These are phyloP conservation scores for Trifolium dubium DNA, from an alignment of 306 rosid genomes.

Conservation along the genomic window DNA sequence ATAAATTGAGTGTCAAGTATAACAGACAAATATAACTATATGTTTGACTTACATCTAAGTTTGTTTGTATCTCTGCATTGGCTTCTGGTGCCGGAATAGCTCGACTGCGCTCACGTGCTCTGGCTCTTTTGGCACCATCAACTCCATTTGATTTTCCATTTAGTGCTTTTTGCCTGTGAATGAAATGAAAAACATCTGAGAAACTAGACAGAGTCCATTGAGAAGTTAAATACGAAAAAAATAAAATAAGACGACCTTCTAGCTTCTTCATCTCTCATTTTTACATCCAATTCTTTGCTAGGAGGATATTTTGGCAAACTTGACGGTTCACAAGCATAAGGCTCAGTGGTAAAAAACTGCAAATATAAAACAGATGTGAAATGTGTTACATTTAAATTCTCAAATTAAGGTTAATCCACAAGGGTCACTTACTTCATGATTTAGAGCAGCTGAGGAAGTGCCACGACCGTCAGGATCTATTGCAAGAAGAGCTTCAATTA, in stretches of 20 bases:
- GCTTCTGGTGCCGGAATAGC: conserved; percentile 97
- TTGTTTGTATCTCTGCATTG: conserved; percentile 88
- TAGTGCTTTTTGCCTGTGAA: conserved; percentile 76
- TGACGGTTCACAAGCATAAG: conserved; percentile 89
- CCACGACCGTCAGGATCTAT: conserved; percentile 77
- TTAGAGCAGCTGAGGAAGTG: conserved; percentile 69
- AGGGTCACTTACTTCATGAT: conserved; percentile 73
- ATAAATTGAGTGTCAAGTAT: conserved; percentile 18
- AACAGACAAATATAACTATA: conserved; percentile 27
- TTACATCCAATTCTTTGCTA: conserved; percentile 93
- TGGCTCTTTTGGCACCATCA: conserved; percentile 72
- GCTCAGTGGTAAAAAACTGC: conserved; percentile 87
- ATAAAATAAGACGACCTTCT: conserved; percentile 65
- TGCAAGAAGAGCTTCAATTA: conserved; percentile 81
- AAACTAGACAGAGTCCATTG: conserved; percentile 32
- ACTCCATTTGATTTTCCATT: conserved; percentile 67
- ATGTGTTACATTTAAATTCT: conserved; percentile 31
- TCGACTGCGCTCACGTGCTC: conserved; percentile 80
- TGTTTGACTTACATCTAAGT: conserved; percentile 77
- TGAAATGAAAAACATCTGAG: conserved; percentile 41
- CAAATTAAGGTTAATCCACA: conserved; percentile 34
- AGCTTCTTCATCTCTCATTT: conserved; percentile 94
- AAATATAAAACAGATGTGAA: conserved; percentile 42
- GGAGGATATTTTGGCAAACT: conserved; percentile 96
- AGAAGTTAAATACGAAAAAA: conserved; percentile 38